Conservation (phyloP, 2,329 filamentous ascomycete species). For the Penicillium sp. region DNA sequence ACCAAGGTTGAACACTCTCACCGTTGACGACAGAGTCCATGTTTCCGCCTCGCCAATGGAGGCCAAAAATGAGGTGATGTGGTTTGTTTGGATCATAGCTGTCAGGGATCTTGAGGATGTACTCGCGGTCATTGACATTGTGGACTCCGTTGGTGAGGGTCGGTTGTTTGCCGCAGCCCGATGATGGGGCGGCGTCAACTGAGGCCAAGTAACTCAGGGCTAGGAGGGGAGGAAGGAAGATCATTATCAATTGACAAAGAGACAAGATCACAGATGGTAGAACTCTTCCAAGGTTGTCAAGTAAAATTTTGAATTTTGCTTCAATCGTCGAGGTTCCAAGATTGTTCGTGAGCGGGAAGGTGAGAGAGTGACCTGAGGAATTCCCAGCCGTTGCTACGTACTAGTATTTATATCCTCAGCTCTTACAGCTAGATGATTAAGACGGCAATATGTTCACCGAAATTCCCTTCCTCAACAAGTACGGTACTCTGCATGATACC, state of each 20-base stretch:
- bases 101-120: conserved; percentile 13
- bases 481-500: background rate
- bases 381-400: background rate
- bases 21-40: conserved; percentile 42
- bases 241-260: background rate
- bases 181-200: conserved; percentile 5
- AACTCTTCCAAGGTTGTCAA: conserved; percentile 6
- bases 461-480: background rate
- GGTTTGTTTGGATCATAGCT: conserved; percentile 45
- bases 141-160: conserved; percentile 15
- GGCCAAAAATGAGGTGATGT: conserved; percentile 49
- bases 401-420: background rate
- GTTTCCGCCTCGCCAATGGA: conserved; percentile 48
- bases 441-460: background rate
- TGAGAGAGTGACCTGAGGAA: background rate
- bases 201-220: background rate
- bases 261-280: background rate
- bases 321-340: conserved; percentile 2
- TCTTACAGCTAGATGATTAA: background rate
- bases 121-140: conserved; percentile 18
- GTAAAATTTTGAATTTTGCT: conserved; percentile 1
- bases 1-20: conserved; percentile 39
- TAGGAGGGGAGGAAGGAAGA: conserved; percentile 4
- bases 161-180: conserved; percentile 18
- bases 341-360: background rate